Evolutionary conservation across 768 basidiomycete species (phyloP).

Genomic region (Porpolomopsis calyptriformis): DNA sequence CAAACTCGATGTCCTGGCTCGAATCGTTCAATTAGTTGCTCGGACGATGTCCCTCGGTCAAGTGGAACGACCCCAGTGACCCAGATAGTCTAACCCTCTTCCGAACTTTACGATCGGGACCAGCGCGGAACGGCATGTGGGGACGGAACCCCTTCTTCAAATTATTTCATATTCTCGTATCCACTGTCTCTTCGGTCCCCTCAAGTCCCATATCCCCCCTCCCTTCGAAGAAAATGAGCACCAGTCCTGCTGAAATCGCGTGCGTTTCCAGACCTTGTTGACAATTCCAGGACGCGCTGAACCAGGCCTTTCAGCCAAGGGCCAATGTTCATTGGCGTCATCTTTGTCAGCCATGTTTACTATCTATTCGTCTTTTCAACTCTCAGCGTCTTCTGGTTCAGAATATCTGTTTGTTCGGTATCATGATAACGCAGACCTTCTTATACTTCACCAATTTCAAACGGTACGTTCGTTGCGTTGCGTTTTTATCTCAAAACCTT

Average conservation of each 20-base stretch:
- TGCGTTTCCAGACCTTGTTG: slow-evolving; percentile 13
- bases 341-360: slow-evolving; percentile 14
- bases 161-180: too few species aligned
- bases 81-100: too few species aligned
- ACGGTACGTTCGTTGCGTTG: slow-evolving; percentile 15
- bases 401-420: slow-evolving; percentile 37
- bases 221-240: too few species aligned
- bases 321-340: slow-evolving; percentile 38
- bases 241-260: slow-evolving; percentile 26
- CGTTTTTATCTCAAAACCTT: background rate
- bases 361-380: background rate
- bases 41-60: background rate
- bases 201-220: too few species aligned
- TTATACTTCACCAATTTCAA: slow-evolving; percentile 36
- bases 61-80: too few species aligned
- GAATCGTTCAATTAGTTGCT: too few species aligned
- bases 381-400: background rate
- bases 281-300: background rate
- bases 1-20: too few species aligned
- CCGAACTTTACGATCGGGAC: too few species aligned
- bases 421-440: slow-evolving; percentile 39
- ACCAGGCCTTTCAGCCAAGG: slow-evolving; percentile 27
- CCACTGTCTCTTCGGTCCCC: too few species aligned
- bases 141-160: too few species aligned
- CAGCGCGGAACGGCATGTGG: too few species aligned